Evolutionary conservation across 495 filamentous ascomycete genomes (phyloP).

Genomic region (Cenococcum geophilum): DNA sequence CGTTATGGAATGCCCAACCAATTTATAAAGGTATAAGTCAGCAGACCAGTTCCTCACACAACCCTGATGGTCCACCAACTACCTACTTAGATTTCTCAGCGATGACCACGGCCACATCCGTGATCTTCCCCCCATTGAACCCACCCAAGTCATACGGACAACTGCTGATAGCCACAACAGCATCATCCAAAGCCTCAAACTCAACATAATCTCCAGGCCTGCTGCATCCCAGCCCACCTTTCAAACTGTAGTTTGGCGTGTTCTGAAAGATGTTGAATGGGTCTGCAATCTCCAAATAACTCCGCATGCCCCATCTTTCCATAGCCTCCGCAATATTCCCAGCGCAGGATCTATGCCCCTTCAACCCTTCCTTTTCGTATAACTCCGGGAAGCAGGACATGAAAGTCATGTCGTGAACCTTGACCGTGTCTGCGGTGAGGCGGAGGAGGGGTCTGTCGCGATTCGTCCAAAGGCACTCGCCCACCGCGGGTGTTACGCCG

Average conservation of each 20-base stretch:
- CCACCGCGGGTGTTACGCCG: slow-evolving; percentile 34
- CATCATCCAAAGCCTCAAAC: slow-evolving; percentile 39
- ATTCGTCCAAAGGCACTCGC: slow-evolving; percentile 39
- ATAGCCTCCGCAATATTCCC: slow-evolving; percentile 39
- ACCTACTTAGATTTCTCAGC: too few relatives aligned
- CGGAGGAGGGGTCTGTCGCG: slow-evolving; percentile 33
- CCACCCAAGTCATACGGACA: slow-evolving; percentile 41
- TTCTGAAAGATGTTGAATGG: slow-evolving; percentile 42
- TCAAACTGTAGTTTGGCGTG: slow-evolving; percentile 39
- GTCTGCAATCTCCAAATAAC: slow-evolving; percentile 36
- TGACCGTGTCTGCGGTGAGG: slow-evolving; percentile 33
- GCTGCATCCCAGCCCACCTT: slow-evolving; percentile 32
- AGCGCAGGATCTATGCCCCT: slow-evolving; percentile 37
- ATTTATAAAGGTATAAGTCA: too few relatives aligned
- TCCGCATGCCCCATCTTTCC: slow-evolving; percentile 31
- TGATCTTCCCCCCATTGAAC: slow-evolving; percentile 39
- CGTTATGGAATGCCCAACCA: too few relatives aligned
- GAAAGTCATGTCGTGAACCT: slow-evolving; percentile 42
- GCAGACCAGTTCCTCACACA: too few relatives aligned
- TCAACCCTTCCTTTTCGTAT: slow-evolving; percentile 34
- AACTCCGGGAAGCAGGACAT: slow-evolving; percentile 41
- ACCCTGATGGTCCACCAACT: too few relatives aligned
- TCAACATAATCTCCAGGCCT: slow-evolving; percentile 40
- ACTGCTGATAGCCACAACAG: slow-evolving; percentile 36
- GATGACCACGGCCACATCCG: slow-evolving; percentile 38